These are phyloP conservation scores for Amanita thiersii DNA, from an alignment of 768 basidiomycete species.

Conservation along the genomic window DNA sequence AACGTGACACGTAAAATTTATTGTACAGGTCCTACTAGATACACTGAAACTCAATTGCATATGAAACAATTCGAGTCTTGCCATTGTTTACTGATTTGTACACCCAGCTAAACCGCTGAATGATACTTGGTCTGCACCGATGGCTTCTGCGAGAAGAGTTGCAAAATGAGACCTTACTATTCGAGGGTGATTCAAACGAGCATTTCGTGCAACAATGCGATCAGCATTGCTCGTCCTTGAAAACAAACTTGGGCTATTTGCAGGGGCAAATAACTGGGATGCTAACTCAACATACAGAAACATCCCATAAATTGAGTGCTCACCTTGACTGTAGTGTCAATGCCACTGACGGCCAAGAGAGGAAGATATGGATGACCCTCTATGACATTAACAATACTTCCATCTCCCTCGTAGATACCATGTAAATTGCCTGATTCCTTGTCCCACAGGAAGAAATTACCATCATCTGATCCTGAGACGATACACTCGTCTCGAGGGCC, in stretches of 20 bases:
- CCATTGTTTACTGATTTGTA: conserved; percentile 8
- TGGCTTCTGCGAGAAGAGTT: conserved; percentile 16
- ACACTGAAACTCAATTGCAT: no score
- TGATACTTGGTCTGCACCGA: background rate
- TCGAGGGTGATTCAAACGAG: conserved; percentile 23
- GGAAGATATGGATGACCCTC: conserved; percentile 79
- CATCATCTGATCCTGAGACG: conserved; percentile 81
- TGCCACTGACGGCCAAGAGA: conserved; percentile 79
- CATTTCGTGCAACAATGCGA: conserved; percentile 51
- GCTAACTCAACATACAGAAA: conserved; percentile 5
- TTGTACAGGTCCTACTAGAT: no score
- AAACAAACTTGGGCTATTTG: conserved; percentile 35
- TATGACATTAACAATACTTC: conserved; percentile 75
- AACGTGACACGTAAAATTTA: no score
- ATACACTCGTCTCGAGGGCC: conserved; percentile 74
- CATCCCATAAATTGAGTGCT: conserved; percentile 7
- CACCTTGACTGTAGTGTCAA: conserved; percentile 81
- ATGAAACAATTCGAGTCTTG: no score
- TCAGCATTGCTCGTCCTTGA: conserved; percentile 47
- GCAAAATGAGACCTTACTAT: conserved; percentile 20
- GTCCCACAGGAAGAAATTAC: conserved; percentile 82
- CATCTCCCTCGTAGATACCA: conserved; percentile 81
- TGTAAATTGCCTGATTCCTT: conserved; percentile 56
- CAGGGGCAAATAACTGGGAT: conserved; percentile 58
- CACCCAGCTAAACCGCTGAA: conserved; percentile 4